Evolutionary conservation across 2,329 filamentous ascomycete species (phyloP).

Genomic region (Claviceps fusiformis): DNA sequence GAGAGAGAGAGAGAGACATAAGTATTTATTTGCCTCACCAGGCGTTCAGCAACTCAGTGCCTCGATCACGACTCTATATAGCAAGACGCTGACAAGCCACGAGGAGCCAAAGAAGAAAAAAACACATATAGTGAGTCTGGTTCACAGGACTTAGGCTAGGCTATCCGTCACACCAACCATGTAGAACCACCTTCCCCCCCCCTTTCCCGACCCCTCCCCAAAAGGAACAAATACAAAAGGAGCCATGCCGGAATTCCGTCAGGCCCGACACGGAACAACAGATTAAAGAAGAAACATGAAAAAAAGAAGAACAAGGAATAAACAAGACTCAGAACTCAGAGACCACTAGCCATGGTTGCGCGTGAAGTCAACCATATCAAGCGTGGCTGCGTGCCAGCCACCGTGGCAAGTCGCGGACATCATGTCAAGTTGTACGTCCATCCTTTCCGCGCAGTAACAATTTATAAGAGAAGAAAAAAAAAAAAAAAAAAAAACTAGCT

Average conservation of each 20-base stretch:
- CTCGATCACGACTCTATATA: not conserved
- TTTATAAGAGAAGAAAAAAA: not conserved
- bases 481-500: not conserved
- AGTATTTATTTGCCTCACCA: not conserved
- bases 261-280: not conserved
- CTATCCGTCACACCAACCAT: conserved; percentile 1
- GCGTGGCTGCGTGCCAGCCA: conserved; percentile 7
- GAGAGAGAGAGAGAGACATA: too few species aligned
- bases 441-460: not conserved
- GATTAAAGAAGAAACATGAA: not conserved
- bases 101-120: not conserved
- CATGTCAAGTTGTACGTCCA: conserved; percentile 10
- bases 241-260: not conserved
- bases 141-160: not conserved
- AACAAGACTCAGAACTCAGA: not conserved
- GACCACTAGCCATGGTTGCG: conserved; percentile 2
- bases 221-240: too few species aligned
- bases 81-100: not conserved
- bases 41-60: not conserved
- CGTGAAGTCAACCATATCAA: conserved; percentile 6
- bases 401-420: conserved; percentile 5
- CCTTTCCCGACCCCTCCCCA: too few species aligned
- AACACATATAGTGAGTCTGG: not conserved
- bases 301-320: not conserved
- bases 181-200: too few species aligned